Base-by-base conservation (phyloP, 2,329 filamentous ascomycete species). In the Clonostachys chloroleuca region DNA sequence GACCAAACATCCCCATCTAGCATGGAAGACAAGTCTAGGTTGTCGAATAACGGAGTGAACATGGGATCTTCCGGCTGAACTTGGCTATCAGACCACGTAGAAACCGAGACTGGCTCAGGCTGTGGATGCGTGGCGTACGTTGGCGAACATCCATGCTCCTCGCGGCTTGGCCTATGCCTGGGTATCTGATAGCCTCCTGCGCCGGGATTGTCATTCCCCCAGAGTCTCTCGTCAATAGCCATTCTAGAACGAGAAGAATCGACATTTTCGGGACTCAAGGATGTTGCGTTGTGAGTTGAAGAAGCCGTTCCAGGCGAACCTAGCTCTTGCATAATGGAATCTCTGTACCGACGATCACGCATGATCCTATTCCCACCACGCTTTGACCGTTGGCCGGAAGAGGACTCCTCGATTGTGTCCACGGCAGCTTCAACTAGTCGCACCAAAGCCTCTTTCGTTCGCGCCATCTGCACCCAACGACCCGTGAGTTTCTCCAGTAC, bases 391-490 rank as follows among this genome's bases (percentile, higher is more conserved):
- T 30, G 2, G 24, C 24, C 24, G 3, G 24, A 30, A 30, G 24
- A 30, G 9, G 24, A 30, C 24, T 30, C 24, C 42, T 52, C 47
- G 18, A 52, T 39, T 5, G 30, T 44, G 6, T 52, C 49, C n/a
- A 52, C 37, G 5, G 49, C 48, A 3, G 44, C 51, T 40, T 52
- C 51, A 14, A 49, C 51, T 9, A 52, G n/a, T 36, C 46, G 45
- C 14, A 47, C 42, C 5, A 52, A 37, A 8, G 51, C 51, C 13
- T 47, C 43, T 36, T 47, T 52, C 12, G 46, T 46, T 24, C 47
- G 47, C 6, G 43, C 47, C 44, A 52, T 49, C 3, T 46, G 44
- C 12, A 51, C 45, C 54, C 55, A 57, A 14, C 51, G 53, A 9
- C 44, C 47, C 2, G 49, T 50, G 9, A 57, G 45, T 14, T 50